These are phyloP conservation scores for Fusarium sambucinum DNA, from an alignment of 2,329 filamentous ascomycete genomes.

Conservation along the genomic window DNA sequence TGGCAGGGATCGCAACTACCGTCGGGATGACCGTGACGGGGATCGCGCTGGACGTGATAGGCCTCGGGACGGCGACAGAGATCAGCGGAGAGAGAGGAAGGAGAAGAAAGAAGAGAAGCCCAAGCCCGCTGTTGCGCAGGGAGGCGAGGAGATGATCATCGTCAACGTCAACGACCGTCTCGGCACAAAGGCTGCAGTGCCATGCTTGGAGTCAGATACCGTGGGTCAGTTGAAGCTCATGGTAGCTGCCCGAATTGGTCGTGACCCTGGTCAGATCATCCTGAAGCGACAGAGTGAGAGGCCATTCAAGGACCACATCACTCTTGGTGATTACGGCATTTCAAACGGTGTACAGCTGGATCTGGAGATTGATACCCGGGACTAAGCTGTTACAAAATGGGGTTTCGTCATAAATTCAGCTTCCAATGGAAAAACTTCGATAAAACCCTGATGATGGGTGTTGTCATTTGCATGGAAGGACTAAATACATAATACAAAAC, in stretches of 20 bases:
- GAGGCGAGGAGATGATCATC: conserved; percentile 86
- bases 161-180: conserved; percentile 95
- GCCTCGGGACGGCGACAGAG: conserved; percentile 24
- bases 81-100: conserved; percentile 52
- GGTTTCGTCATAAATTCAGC: not conserved
- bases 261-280: conserved; percentile 91
- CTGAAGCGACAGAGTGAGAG: conserved; percentile 91
- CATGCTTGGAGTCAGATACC: conserved; percentile 85
- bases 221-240: conserved; percentile 91
- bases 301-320: conserved; percentile 92
- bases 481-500: conserved; percentile 11
- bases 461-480: not conserved
- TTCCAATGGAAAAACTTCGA: not conserved
- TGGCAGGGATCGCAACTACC: conserved; percentile 39
- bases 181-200: conserved; percentile 94
- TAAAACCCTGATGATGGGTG: not conserved
- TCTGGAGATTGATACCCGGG: conserved; percentile 71
- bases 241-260: conserved; percentile 88
- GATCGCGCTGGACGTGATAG: conserved; percentile 38
- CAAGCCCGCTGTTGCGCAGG: conserved; percentile 48
- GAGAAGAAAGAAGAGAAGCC: conserved; percentile 55
- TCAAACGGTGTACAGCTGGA: conserved; percentile 85
- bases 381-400: conserved; percentile 54
- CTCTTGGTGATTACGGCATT: conserved; percentile 91
- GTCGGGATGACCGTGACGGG: conserved; percentile 42